Evolutionary conservation across 768 basidiomycete species (phyloP), one percentile per base, ranked within the genome.

Genomic region (Phlebiopsis flavidoalba): DNA sequence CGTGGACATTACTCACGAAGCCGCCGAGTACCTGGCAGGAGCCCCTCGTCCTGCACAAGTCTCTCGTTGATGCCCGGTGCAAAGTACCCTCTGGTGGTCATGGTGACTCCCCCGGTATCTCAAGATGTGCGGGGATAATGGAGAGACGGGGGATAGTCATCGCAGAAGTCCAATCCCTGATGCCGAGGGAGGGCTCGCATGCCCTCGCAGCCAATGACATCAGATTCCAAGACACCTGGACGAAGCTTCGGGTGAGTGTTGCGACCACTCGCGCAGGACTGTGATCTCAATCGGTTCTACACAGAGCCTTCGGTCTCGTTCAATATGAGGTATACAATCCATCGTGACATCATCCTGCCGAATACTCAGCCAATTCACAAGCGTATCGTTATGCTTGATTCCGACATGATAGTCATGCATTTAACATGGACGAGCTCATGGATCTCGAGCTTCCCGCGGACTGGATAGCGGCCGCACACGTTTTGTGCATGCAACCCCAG

Each of bases 401-500:
- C 87, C 19, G 94, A 96, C 74, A 96, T 96, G 94, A 79, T 93
- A 57, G 77, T 95, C 21, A 77, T 79, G 73, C 79, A 74, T n/a
- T n/a, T 53, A 94, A 92, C 69, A 93, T 96, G 87, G 95, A 96
- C 73, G 84, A 88, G 49, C 73, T 91, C 56, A 74, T 83, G 72
- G 74, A 79, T 26, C 60, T 83, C 17, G 69, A 75, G 33, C 75
- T 96, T 5, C 80, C 79, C 1, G 60, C 71, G 19, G 91, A 86
- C 63, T 85, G 87, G 73, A 95, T 98, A 60, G 95, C 93, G 5
- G 95, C 94, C 0, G 82, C 78, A 0, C 95, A 96, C 65, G 95
- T 86, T n/a, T 14, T 99, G 96, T 69, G 87, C 94, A 3, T 99
- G 96, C 76, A 99, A 99, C 73, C 96, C 95, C 7, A 83, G 86